Evolutionary conservation across 257 asterid genomes (phyloP).

Genomic region (Fraxinus pennsylvanica): DNA sequence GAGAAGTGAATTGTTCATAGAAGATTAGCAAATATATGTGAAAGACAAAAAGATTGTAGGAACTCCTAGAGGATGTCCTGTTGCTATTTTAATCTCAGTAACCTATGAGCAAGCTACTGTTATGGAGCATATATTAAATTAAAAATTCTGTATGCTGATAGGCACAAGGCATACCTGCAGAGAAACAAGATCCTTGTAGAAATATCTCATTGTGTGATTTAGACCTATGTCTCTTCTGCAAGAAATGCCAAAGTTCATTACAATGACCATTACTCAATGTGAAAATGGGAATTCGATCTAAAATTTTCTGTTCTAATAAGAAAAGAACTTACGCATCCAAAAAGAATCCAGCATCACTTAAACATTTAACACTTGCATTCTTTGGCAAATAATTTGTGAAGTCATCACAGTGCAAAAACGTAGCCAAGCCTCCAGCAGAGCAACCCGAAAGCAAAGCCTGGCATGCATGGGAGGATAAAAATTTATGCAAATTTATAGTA

Average conservation of each 20-base stretch:
- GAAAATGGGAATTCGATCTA: background rate
- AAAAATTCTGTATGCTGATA: slow-evolving; percentile 8
- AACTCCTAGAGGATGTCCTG: background rate
- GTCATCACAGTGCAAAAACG: slow-evolving; percentile 82
- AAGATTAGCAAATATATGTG: background rate
- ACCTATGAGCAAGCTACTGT: background rate
- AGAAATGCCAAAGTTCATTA: slow-evolving; percentile 12
- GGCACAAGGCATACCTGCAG: slow-evolving; percentile 55
- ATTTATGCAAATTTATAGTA: background rate
- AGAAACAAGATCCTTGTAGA: slow-evolving; percentile 53
- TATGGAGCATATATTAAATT: background rate
- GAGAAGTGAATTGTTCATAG: slow-evolving; percentile 24
- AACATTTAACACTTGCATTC: slow-evolving; percentile 84
- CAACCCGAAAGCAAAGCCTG: slow-evolving; percentile 97
- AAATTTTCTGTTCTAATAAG: slow-evolving; percentile 1
- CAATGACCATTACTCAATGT: background rate
- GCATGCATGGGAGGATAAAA: background rate
- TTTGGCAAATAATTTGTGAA: slow-evolving; percentile 65
- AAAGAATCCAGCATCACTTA: slow-evolving; percentile 94
- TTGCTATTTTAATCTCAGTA: background rate
- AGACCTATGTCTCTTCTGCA: slow-evolving; percentile 76
- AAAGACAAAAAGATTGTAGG: background rate
- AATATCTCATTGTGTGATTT: slow-evolving; percentile 74
- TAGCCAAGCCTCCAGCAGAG: slow-evolving; percentile 93
- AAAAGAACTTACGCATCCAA: slow-evolving; percentile 68